These are phyloP conservation scores for Mangifera indica DNA, from an alignment of 345 rosid genomes.

Conservation along the genomic window DNA sequence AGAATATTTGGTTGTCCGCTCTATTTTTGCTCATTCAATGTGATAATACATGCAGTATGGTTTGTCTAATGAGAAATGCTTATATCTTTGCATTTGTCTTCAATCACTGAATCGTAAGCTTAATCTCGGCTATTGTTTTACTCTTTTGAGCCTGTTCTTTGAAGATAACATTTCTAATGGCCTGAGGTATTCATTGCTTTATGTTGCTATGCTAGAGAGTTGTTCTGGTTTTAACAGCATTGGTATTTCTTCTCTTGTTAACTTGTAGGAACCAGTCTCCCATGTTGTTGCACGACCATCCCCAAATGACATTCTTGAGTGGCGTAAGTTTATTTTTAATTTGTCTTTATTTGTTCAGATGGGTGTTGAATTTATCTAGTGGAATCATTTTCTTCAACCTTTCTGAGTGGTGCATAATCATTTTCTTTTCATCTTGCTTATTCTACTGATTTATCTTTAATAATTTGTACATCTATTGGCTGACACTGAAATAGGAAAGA, in stretches of 20 bases:
- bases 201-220: background rate
- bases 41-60: background rate
- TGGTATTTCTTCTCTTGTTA: conserved; percentile 23
- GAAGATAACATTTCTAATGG: background rate
- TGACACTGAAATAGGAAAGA: background rate
- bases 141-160: background rate
- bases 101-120: background rate
- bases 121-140: background rate
- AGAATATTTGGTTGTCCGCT: no score
- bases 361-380: conserved; percentile 1
- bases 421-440: background rate
- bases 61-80: background rate
- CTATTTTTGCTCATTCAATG: background rate
- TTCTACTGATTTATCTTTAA: background rate
- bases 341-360: conserved; percentile 9
- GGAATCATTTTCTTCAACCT: conserved; percentile 9
- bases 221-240: background rate
- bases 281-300: conserved; percentile 94
- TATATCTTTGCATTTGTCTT: background rate
- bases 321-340: conserved; percentile 67
- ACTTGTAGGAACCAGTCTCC: conserved; percentile 86
- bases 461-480: background rate
- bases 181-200: background rate
- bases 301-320: conserved; percentile 84
- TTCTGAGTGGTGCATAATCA: background rate